A percentile compares a stretch with the other conserved stretches of the same genome.
Conservation (phyloP, 164 flowering plant genomes). For the Sedum album region DNA sequence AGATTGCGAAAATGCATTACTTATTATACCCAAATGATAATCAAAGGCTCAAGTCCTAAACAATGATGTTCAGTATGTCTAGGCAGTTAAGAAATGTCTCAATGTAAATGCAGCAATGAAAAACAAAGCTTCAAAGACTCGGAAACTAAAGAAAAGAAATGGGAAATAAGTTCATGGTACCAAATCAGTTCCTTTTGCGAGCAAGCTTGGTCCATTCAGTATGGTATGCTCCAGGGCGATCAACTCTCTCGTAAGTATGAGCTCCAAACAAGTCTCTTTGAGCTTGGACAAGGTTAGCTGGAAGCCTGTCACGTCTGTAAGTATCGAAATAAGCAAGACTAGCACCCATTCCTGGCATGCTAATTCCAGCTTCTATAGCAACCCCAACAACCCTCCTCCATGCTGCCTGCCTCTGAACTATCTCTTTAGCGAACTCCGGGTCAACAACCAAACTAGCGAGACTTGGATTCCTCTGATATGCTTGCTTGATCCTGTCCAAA, state of each 20-base stretch:
- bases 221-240: constrained; percentile 35
- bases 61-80: neutral
- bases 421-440: constrained; percentile 42
- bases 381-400: constrained; percentile 49
- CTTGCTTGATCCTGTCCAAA: constrained; percentile 41
- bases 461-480: constrained; percentile 36
- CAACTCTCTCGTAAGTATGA: constrained; percentile 42
- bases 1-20: neutral
- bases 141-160: neutral
- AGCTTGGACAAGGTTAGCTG: constrained; percentile 50
- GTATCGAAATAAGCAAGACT: constrained; percentile 46
- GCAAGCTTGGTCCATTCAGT: constrained; percentile 52
- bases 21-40: neutral
- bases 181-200: constrained; percentile 13
- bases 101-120: neutral
- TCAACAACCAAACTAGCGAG: constrained; percentile 38
- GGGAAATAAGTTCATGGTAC: neutral
- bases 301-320: constrained; percentile 38
- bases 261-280: constrained; percentile 52
- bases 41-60: neutral
- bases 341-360: constrained; percentile 46
- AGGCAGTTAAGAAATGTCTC: neutral
- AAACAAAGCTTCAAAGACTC: neutral
- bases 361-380: constrained; percentile 37
- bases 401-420: constrained; percentile 44